phyloP scores from a whole-genome alignment of 129 eudicot species.

The Oenanthe sinensis region DNA sequence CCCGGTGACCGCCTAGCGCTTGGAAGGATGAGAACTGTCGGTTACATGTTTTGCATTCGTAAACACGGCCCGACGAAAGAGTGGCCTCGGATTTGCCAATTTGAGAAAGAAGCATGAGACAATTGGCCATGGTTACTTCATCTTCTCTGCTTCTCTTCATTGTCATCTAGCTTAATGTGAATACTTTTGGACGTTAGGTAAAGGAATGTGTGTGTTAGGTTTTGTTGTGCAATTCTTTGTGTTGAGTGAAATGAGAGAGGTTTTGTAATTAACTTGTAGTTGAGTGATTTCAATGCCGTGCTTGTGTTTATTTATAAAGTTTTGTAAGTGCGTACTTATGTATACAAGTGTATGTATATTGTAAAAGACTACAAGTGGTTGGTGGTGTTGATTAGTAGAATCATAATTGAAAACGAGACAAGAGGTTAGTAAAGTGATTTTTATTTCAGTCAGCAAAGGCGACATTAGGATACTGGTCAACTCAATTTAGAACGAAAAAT shows the following conservation, averaged over 20 bases:
- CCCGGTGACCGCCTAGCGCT: constrained; percentile 39
- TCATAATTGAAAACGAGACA: neutral
- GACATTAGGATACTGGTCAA: too few relatives aligned
- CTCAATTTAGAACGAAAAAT: too few relatives aligned
- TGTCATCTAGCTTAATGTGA: neutral
- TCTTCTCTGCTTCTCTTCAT: constrained; percentile 11
- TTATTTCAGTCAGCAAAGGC: too few relatives aligned
- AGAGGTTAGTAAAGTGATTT: too few relatives aligned
- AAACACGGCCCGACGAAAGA: constrained; percentile 3
- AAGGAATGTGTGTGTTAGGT: neutral
- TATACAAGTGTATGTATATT: too few relatives aligned
- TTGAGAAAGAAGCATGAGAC: constrained; percentile 19
- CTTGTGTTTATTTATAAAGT: neutral
- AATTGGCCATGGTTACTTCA: constrained; percentile 25
- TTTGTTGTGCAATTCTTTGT: neutral
- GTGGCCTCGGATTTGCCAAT: neutral
- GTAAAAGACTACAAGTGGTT: too few relatives aligned
- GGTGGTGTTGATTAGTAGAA: neutral
- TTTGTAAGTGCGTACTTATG: neutral
- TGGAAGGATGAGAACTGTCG: constrained; percentile 20
- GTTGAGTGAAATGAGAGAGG: neutral
- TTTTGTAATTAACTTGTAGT: neutral
- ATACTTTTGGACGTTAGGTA: neutral
- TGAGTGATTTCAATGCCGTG: neutral
- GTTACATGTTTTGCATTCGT: constrained; percentile 24